Evolutionary conservation across 371 early-diverging fungal genomes (phyloP), one percentile per base, ranked within the genome.

Genomic region (Aphelidium insulamus): DNA sequence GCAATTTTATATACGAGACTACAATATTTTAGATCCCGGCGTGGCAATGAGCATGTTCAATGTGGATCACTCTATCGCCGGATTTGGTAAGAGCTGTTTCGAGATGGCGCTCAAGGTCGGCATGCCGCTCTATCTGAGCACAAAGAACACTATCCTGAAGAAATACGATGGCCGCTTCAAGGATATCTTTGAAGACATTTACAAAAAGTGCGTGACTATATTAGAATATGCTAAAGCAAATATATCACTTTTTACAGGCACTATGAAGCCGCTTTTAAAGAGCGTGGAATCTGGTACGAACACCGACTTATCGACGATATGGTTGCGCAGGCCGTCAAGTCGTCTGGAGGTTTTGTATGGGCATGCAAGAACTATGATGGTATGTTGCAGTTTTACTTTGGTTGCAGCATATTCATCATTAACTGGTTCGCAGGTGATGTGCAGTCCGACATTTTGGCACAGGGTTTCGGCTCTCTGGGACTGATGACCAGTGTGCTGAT

Each of bases 61-160:
- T 62, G 67, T 71, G 21, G 75, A 77, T 29, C 71, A 75, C 42
- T 90, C 91, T 32, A 87, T 94, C 42, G 49, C 49, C 21, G 95
- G 86, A 26, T 94, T 94, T 45, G 95, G 83, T 21, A 72, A 82
- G 48, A 67, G 71, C 49, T 90, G 90, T 56, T 90, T 94, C 77
- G 68, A 80, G 61, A 52, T 91, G 55, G 91, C 95, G 20, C 48
- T 73, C 38, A 57, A 38, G 54, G 62, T 66, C 66, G 69, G 76
- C 57, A 61, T 76, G 76, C 92, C 92, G 11, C 51, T 94, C 45
- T 94, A 90, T 58, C 64, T 94, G 44, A 71, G 73, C 51, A 94
- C 92, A 48, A 94, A 94, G 69, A 90, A 90, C 57, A 94, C 95
- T 22, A 90, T 94, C 38, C 58, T 94, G 43, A 90, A 90, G 63